Base-by-base conservation (phyloP, 441 rosid species). In the Raphanus hybrid region DNA sequence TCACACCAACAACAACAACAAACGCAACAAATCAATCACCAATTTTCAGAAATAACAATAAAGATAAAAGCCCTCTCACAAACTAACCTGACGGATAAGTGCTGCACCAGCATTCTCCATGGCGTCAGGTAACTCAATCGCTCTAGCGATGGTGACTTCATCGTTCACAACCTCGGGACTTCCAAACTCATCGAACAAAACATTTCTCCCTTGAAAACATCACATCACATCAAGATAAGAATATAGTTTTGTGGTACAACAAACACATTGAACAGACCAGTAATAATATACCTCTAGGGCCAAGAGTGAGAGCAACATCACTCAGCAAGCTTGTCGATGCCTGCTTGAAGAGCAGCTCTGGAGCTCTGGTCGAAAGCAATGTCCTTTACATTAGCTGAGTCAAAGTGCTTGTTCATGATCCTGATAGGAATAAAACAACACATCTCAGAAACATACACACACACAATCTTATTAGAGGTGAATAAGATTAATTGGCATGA, bases 51-150 rank as follows among this genome's bases (percentile, higher is more conserved):
- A 27, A 16, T 3, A 15, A 37, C 9, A 64, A 6, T n/a, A 62
- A 71, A 18, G 48, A 41, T 41, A 11, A 29, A 79, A 7, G 12
- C 64, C 77, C 23, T 41, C 12, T 6, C 11, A 68, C 8, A 37
- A 6, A 60, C 90, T 8, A 6, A 91, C 99, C 97, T 95, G 97
- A 69, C 98, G 90, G 55, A 95, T 93, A 45, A 95, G 93, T n/a
- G 98, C 94, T 39, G 99, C 99, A 72, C 99, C 99, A 18, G 98
- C 97, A 82, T 96, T 96, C 77, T 96, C 99, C 97, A 92, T 92
- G 7, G 99, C 86, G 76, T 93, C 89, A 55, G 94, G 89, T 3
- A 96, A 78, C 79, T 96, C 97, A 81, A 96, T 93, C 32, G 97
- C 98, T 37, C 98, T 84, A 18, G 99, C 98, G 71, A 96, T 93